These are phyloP conservation scores for Sphaerulina musiva DNA, from an alignment of 2,329 filamentous ascomycete species.

Conservation along the genomic window DNA sequence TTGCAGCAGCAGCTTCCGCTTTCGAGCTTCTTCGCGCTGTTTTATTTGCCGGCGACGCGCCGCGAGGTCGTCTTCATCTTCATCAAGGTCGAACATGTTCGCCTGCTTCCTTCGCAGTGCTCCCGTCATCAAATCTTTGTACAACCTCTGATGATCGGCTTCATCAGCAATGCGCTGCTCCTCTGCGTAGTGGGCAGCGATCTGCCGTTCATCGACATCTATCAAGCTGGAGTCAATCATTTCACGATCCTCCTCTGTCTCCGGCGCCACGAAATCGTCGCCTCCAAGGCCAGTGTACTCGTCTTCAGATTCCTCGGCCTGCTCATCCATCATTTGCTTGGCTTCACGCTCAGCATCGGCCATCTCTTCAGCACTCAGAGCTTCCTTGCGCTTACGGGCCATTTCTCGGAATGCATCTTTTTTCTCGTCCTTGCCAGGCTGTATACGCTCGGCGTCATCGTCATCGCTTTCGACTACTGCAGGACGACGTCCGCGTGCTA, in stretches of 20 bases:
- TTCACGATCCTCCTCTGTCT: conserved; percentile 66
- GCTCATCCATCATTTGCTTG: conserved; percentile 85
- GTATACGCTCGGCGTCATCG: conserved; percentile 32
- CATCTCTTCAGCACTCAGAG: conserved; percentile 33
- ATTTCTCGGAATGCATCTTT: conserved; percentile 60
- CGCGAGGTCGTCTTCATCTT: conserved; percentile 76
- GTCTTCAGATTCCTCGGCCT: conserved; percentile 95
- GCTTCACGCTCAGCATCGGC: conserved; percentile 65
- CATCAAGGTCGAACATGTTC: conserved; percentile 62
- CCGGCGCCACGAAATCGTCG: conserved; percentile 72
- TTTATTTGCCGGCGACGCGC: conserved; percentile 73
- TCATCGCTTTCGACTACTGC: conserved; percentile 42
- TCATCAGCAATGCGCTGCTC: conserved; percentile 75
- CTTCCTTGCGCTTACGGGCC: conserved; percentile 55
- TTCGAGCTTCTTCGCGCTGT: conserved; percentile 79
- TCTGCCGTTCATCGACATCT: conserved; percentile 68
- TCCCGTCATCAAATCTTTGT: conserved; percentile 87
- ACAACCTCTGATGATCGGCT: conserved; percentile 81
- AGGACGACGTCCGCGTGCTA: conserved; percentile 38
- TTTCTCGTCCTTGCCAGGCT: conserved; percentile 38
- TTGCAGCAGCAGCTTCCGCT: conserved; percentile 79
- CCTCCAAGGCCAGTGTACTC: conserved; percentile 94
- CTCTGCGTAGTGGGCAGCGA: conserved; percentile 82
- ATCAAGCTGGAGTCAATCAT: conserved; percentile 83
- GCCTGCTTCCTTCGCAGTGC: conserved; percentile 73